Evolutionary conservation across 225 moss, liverwort and hornwort species (phyloP).

Genomic region (Asterella californica): DNA sequence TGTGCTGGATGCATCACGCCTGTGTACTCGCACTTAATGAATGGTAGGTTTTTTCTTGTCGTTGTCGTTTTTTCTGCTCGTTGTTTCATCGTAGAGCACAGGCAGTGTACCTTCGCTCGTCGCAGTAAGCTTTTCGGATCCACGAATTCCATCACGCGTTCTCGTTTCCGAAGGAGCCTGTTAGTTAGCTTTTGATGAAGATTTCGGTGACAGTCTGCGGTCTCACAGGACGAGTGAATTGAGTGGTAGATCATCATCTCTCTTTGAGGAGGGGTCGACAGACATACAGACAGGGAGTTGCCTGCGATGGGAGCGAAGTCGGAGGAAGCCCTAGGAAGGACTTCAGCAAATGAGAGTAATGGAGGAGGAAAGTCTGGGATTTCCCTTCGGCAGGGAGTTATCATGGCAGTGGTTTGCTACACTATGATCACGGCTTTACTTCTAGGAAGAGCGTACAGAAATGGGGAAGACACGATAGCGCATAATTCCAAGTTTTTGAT

Average conservation of each 20-base stretch:
- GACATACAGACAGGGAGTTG: not conserved
- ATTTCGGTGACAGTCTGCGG: not conserved
- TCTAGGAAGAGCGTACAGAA: constrained; percentile 16
- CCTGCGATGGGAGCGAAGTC: constrained; percentile 4
- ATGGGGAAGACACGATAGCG: not conserved
- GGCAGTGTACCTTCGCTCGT: not conserved
- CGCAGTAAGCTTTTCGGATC: not conserved
- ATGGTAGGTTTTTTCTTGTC: not conserved
- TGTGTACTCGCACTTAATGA: not conserved
- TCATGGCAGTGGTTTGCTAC: constrained; percentile 24
- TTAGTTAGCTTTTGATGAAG: not conserved
- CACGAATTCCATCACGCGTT: not conserved
- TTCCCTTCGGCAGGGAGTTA: constrained; percentile 33
- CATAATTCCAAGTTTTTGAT: not conserved
- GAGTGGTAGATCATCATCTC: not conserved
- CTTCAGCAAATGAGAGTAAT: constrained; percentile 1
- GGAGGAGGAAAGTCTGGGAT: constrained; percentile 23
- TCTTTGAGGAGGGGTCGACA: not conserved
- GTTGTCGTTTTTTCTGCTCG: not conserved
- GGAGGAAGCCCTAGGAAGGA: not conserved
- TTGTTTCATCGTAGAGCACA: not conserved
- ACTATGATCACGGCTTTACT: constrained; percentile 23
- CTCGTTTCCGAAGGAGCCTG: not conserved
- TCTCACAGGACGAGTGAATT: not conserved
- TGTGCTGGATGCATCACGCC: not conserved